phyloP scores from a whole-genome alignment of 805 yeast species.

The Scheffersomyces ergatensis region DNA sequence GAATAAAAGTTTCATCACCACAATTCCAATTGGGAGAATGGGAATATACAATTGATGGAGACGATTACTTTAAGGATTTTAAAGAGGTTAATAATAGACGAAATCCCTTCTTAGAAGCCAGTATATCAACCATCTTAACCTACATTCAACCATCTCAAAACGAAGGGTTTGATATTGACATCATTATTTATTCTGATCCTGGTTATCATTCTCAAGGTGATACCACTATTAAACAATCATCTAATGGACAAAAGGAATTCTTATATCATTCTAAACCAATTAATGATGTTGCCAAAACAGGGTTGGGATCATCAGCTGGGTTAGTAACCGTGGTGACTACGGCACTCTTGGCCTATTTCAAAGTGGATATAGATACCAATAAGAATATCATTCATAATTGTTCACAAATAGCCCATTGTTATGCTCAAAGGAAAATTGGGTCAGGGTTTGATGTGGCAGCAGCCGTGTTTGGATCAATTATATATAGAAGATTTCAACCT shows the following conservation, averaged over 20 bases:
- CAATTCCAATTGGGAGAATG: constrained; percentile 75
- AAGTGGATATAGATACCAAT: constrained; percentile 13
- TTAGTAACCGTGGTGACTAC: constrained; percentile 78
- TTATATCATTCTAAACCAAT: constrained; percentile 60
- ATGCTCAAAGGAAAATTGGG: constrained; percentile 93
- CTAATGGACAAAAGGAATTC: constrained; percentile 45
- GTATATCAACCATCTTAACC: constrained; percentile 52
- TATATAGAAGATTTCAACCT: constrained; percentile 75
- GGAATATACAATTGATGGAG: constrained; percentile 44
- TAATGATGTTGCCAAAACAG: constrained; percentile 82
- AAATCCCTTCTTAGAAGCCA: constrained; percentile 77
- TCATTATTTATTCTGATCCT: constrained; percentile 78
- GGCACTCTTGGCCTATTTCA: constrained; percentile 55
- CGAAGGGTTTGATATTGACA: constrained; percentile 35
- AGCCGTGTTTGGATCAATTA: constrained; percentile 87
- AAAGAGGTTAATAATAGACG: constrained; percentile 27
- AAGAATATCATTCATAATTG: constrained; percentile 66
- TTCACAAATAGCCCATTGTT: constrained; percentile 87
- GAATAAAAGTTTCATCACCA: constrained; percentile 60
- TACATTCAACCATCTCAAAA: constrained; percentile 42
- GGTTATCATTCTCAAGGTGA: constrained; percentile 81
- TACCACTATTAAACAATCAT: constrained; percentile 31
- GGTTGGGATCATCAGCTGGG: constrained; percentile 95
- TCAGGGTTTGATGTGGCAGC: constrained; percentile 98
- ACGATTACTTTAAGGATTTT: constrained; percentile 11